phyloP scores from a whole-genome alignment of 768 basidiomycete species.

The Exidia glandulosa region DNA sequence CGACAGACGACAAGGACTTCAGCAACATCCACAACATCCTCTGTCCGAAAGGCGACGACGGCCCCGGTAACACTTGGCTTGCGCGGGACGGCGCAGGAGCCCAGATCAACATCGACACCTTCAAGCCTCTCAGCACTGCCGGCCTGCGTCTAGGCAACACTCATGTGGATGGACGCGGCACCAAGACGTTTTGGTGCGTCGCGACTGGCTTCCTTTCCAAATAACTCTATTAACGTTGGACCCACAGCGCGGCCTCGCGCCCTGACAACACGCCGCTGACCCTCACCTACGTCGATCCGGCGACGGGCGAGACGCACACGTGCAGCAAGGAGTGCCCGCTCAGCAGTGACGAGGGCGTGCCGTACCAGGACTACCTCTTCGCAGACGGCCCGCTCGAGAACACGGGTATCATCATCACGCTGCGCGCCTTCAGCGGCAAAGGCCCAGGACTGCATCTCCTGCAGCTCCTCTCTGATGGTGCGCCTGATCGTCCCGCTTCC shows the following conservation, averaged over 20 bases:
- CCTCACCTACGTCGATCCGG: conserved; percentile 68
- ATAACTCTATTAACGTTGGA: conserved; percentile 4
- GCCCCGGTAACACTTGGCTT: conserved; percentile 77
- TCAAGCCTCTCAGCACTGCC: conserved; percentile 56
- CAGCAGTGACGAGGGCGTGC: conserved; percentile 58
- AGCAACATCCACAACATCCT: conserved; percentile 57
- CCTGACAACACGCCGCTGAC: conserved; percentile 78
- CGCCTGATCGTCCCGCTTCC: conserved; percentile 7
- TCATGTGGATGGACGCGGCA: conserved; percentile 67
- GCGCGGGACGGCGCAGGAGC: conserved; percentile 59
- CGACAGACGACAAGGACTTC: conserved; percentile 49
- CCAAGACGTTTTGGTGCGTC: conserved; percentile 76
- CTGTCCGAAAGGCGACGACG: conserved; percentile 77
- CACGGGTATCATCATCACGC: conserved; percentile 81
- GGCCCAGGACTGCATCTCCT: conserved; percentile 79
- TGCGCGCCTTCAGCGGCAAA: conserved; percentile 63
- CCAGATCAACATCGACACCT: conserved; percentile 67
- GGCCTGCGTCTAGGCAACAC: conserved; percentile 91
- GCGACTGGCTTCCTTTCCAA: background rate
- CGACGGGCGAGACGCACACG: conserved; percentile 60
- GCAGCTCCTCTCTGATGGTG: conserved; percentile 84
- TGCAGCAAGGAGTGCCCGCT: conserved; percentile 77
- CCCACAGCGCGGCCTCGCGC: conserved; percentile 58
- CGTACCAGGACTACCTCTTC: conserved; percentile 94
- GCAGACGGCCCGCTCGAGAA: conserved; percentile 40